A percentile compares a stretch with the other conserved stretches of the same genome.
Conservation (phyloP, 2,329 filamentous ascomycete species). For the Microcyclospora pomicola region DNA sequence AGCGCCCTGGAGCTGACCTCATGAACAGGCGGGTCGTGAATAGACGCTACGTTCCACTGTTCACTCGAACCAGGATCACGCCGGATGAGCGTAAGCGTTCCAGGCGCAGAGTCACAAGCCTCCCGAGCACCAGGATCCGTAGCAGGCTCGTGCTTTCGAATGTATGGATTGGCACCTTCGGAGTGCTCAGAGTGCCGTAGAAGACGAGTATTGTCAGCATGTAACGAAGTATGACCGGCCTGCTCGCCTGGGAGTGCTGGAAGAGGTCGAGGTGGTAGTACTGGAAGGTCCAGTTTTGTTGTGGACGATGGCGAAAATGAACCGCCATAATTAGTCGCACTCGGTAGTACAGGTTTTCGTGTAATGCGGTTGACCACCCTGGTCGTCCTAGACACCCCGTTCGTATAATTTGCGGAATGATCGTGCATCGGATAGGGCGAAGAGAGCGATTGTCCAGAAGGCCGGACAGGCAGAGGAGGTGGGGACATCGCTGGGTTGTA, state of each 20-base stretch:
- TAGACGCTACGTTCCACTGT: constrained; percentile 39
- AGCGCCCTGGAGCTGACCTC: constrained; percentile 31
- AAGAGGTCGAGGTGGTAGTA: constrained; percentile 11
- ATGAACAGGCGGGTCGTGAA: constrained; percentile 31
- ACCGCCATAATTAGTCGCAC: too few relatives aligned
- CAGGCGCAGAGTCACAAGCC: constrained; percentile 5
- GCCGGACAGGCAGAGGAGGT: background rate
- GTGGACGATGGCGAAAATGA: background rate
- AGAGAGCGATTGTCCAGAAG: too few relatives aligned
- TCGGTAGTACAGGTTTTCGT: too few relatives aligned
- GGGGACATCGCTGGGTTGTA: background rate
- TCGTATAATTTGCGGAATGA: too few relatives aligned
- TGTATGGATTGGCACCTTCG: constrained; percentile 14
- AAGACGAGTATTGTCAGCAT: constrained; percentile 12
- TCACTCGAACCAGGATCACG: constrained; percentile 34
- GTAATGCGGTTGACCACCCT: too few relatives aligned
- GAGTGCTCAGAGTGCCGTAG: constrained; percentile 10
- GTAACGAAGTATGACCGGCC: constrained; percentile 8
- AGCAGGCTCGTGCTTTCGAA: constrained; percentile 6
- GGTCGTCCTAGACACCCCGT: too few relatives aligned
- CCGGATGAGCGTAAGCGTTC: constrained; percentile 35
- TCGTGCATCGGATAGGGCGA: too few relatives aligned
- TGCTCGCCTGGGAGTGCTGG: constrained; percentile 16
- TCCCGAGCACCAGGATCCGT: background rate
- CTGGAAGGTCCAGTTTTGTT: constrained; percentile 8